Conservation (phyloP, 768 basidiomycete species). For the Pleurotus cornucopiae region DNA sequence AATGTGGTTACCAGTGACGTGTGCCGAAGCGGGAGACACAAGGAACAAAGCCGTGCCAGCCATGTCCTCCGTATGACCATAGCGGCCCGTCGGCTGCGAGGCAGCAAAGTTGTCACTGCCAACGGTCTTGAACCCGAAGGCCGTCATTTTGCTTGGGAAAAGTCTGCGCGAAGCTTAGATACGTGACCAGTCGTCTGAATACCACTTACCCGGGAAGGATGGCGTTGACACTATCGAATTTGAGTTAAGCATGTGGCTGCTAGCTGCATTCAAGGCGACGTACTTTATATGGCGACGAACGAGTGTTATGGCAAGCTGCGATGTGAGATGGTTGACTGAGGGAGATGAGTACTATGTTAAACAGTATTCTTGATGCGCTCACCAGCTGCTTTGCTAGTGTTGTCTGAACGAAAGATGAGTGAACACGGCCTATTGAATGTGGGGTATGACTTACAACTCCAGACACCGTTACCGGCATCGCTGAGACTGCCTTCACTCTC, state of each 20-base stretch:
- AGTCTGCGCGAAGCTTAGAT: conserved; percentile 32
- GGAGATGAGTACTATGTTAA: neutral
- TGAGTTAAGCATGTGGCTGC: conserved; percentile 7
- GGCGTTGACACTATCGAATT: conserved; percentile 65
- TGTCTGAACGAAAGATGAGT: conserved; percentile 40
- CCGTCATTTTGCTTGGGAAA: conserved; percentile 85
- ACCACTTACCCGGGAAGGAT: conserved; percentile 68
- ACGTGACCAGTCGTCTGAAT: neutral
- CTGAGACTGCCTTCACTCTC: conserved; percentile 48
- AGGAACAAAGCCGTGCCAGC: conserved; percentile 71
- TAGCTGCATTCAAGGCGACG: conserved; percentile 19
- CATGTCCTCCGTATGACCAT: conserved; percentile 61
- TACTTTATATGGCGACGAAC: conserved; percentile 60
- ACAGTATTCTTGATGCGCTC: conserved; percentile 9
- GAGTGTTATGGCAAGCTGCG: conserved; percentile 64
- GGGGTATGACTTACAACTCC: conserved; percentile 62
- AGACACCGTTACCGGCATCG: conserved; percentile 57
- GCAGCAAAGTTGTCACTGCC: conserved; percentile 50
- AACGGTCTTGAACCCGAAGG: conserved; percentile 53
- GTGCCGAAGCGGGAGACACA: conserved; percentile 65
- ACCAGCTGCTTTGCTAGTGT: conserved; percentile 82
- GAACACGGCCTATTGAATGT: neutral
- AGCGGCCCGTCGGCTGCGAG: conserved; percentile 69
- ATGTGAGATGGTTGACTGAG: conserved; percentile 75
- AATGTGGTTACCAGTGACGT: conserved; percentile 72